Evolutionary conservation across 2,329 filamentous ascomycete genomes (phyloP), one percentile per base, ranked within the genome.

Genomic region (Aspergillus brasiliensis): DNA sequence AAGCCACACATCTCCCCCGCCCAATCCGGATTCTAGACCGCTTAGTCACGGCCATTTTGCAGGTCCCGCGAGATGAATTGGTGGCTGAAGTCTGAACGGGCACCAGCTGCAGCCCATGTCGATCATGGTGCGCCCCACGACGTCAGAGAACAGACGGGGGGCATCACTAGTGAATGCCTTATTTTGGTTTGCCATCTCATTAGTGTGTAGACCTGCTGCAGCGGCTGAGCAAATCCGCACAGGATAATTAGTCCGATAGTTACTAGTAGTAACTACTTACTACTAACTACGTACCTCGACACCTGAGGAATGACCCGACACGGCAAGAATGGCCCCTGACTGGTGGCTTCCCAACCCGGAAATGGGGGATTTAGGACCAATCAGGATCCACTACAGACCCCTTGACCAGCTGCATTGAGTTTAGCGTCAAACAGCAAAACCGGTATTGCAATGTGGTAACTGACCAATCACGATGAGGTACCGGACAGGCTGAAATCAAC

Each of bases 1-100:
- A 25, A 57, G 54, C 46, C 31, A 57, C 55, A 40, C 13, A 21
- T 5, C 40, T 42, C 44, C 31, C 19, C 25, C 48, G 17, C 10
- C 55, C 28, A 56, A 19, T 40, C 21, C 37, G 23, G 17, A 23
- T 56, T 59, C 57, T 62, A 62, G 60, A 62, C 46, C 38, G 57
- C 57, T 62, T 59, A 62, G 60, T 62, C 60, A 62, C 52, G 8
- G 44, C 38, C 21, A 19, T 13, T 15, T 13, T 15, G 25, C 51
- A 23, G 31, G 21, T 17, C 23, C 19, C 21, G 38, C 52, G 17
- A 46, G 38, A 40, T 34, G 25, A 25, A 38, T 19, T 19, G 37
- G 15, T n/a, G 31, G 51, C 40, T 28, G 25, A 44, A 34, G 31
- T 37, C 40, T 28, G 25, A 44, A 34, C 25, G 15, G 13, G 28